Evolutionary conservation across 2,329 filamentous ascomycete species (phyloP), one percentile per base, ranked within the genome.

Genomic region (Cadophora sp.): DNA sequence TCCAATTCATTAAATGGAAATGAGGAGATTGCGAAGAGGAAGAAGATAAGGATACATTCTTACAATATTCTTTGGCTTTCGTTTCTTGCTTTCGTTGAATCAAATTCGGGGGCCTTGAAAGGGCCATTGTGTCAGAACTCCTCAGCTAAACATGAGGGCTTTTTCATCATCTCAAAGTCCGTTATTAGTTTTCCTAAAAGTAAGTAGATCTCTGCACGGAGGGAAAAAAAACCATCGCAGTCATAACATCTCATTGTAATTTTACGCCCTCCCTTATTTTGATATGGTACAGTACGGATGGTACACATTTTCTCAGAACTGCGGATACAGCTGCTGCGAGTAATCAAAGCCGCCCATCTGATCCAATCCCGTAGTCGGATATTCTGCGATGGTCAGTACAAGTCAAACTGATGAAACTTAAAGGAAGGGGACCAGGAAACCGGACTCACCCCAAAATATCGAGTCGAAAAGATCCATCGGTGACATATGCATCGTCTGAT

Each of bases 401-500:
- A 11, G 6, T 11, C 40, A 43, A 19, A 48, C 22, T 22, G n/a
- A 22, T 19, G 29, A 31, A 24, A 56, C 22, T 14, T 3, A 19
- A 19, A 19, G 2, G 40, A 16, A 3, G 11, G 19, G 6, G 4
- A 43, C 26, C 2, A 37, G 26, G 27, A 29, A 31, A 61, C 14
- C 9, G 37, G 34, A 81, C 86, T 77, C 79, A 89, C 87, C 88
- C 83, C 87, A 89, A 80, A 89, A 90, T 56, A 91, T 91, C 4
- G 87, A 89, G 73, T 90, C 87, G 75, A 89, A 91, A 0, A 91
- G 79, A 69, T 91, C 88, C 87, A 91, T 88, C 0, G 88, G 88
- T 46, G 88, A 88, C 82, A 90, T 87, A 72, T 87, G 86, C 40
- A 86, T 81, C 3, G 84, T 81, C 19, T 86, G 85, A 68, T 89